Base-by-base conservation (phyloP, 1,284 basidiomycete species). In the Rhodotorula glutinis region DNA sequence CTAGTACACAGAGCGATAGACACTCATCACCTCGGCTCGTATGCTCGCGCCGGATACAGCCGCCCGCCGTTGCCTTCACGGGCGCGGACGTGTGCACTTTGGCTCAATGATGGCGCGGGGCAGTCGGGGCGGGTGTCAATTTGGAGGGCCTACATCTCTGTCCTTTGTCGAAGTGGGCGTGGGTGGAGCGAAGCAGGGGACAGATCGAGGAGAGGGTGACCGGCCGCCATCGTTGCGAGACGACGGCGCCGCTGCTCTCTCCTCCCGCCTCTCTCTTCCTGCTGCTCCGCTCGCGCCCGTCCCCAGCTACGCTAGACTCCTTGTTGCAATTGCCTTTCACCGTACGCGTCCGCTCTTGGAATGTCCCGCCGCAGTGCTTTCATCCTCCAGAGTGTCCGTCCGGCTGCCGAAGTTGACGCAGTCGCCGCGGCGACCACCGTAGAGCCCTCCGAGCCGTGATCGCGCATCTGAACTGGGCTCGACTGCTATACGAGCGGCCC, bases 121-220 rank as follows among this genome's bases (percentile, higher is more conserved):
- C 54, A 51, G 66, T 49, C 54, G 58, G 40, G 66, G 66, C 62
- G 66, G 66, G 66, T 60, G 66, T 51, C 51, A 57, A 8, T 33
- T 51, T 56, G 60, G 55, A 56, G 62, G 49, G 60, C 66, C 66
- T 64, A 68, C 66, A 68, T 9, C 17, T n/a, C 57, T 9, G 14
- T 25, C 19, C 58, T 38, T 19, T 19, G 25, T n/a, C 25, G n/a
- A 16, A 10, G 25, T 27, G 27, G 49, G 13, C 49, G 13, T 16
- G 25, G 27, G 16, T 9, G 25, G 49, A 25, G 11, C 25, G 25
- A 13, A 51, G n/a, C 25, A 8, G 43, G 43, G 43, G 17, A 16
- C 4, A 16, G 21, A 16, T 16, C 4, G 21, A 44, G 8, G 43
- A 16, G 43, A 38, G 33, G 33, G 33, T 11, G 33, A 38, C 11